Conservation (phyloP, 1,139 yeast species). For the Keqinozyma sinolaborantium region DNA sequence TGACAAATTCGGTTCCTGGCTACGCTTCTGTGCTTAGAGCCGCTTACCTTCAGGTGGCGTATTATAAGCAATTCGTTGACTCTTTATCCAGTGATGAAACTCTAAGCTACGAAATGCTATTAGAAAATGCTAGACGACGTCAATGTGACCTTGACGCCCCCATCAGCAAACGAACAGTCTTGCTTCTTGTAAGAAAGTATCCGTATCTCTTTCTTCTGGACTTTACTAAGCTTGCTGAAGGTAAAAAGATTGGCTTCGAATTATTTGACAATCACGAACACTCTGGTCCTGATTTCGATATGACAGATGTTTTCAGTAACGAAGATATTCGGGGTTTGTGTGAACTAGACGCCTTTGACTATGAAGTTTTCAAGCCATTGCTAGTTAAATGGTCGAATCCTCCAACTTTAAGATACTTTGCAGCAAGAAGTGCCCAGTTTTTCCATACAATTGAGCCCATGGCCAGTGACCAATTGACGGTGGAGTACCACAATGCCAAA, state of each 20-base stretch:
- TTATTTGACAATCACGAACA: constrained; percentile 27
- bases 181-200: constrained; percentile 33
- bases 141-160: constrained; percentile 48
- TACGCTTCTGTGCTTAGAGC: constrained; percentile 45
- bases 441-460: constrained; percentile 32
- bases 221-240: constrained; percentile 42
- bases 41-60: constrained; percentile 55
- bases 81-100: constrained; percentile 21
- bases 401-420: constrained; percentile 53
- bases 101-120: constrained; percentile 29
- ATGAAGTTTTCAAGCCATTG: constrained; percentile 12
- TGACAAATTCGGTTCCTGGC: constrained; percentile 34
- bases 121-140: constrained; percentile 43
- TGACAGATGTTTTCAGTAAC: constrained; percentile 3
- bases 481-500: constrained; percentile 50
- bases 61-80: constrained; percentile 47
- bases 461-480: constrained; percentile 31
- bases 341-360: constrained; percentile 14
- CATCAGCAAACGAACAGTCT: constrained; percentile 33
- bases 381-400: constrained; percentile 47
- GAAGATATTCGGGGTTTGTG: constrained; percentile 9
- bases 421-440: constrained; percentile 52
- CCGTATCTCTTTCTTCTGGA: constrained; percentile 36
- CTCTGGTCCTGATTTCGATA: constrained; percentile 6
- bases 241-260: constrained; percentile 39